Evolutionary conservation across 2,329 filamentous ascomycete species (phyloP).

Genomic region (Pseudophaeomoniella oleicola): DNA sequence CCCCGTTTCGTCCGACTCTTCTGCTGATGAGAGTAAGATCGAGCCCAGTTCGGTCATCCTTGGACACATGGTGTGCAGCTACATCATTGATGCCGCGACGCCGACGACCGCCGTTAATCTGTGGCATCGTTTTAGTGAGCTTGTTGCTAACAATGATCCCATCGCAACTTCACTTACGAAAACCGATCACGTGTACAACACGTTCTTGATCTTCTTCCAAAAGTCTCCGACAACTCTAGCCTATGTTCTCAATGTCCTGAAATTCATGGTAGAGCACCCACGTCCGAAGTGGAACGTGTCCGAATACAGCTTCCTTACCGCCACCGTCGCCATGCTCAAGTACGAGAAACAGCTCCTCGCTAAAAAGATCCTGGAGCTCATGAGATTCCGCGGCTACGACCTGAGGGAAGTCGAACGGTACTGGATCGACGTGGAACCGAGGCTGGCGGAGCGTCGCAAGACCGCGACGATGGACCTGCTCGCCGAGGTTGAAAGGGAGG

Average conservation of each 20-base stretch:
- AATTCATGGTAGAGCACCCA: not conserved
- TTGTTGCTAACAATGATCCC: not conserved
- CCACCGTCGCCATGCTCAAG: not conserved
- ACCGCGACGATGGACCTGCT: not conserved
- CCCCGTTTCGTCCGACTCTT: not conserved
- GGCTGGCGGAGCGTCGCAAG: not conserved
- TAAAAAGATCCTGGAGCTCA: not conserved
- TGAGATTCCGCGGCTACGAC: not conserved
- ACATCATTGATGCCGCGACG: not conserved
- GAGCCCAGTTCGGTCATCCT: not conserved
- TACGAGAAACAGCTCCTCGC: not conserved
- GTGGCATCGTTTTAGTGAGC: not conserved
- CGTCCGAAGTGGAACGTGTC: not conserved
- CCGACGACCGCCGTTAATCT: not conserved
- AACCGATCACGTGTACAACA: not conserved
- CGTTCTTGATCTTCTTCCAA: not conserved
- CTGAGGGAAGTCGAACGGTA: not conserved
- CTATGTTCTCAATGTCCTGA: not conserved
- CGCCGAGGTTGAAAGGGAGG: not conserved
- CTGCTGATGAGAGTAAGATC: not conserved
- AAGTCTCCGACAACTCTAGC: not conserved
- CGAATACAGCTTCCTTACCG: not conserved
- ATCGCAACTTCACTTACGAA: not conserved
- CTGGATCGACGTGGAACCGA: not conserved
- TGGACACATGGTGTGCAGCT: not conserved